phyloP scores from a whole-genome alignment of 805 yeast genomes.

The Komagataella kurtzmanii region DNA sequence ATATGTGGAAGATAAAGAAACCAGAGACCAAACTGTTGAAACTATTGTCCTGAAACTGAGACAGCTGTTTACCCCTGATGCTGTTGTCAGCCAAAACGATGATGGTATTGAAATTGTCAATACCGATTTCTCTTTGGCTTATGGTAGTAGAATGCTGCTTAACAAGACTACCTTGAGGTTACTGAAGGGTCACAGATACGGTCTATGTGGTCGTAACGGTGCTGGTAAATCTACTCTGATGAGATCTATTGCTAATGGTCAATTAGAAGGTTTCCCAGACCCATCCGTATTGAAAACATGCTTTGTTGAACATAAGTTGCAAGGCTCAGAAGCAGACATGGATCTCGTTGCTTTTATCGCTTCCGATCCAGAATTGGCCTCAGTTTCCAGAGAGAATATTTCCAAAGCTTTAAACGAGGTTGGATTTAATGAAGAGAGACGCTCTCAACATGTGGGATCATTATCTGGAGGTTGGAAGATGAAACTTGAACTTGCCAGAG shows the following conservation, averaged over 20 bases:
- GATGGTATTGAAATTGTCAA: constrained; percentile 90
- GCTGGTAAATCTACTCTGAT: constrained; percentile 96
- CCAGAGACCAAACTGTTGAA: constrained; percentile 25
- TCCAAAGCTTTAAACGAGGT: constrained; percentile 66
- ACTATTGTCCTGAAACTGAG: constrained; percentile 33
- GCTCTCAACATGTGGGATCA: constrained; percentile 85
- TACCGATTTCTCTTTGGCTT: constrained; percentile 90
- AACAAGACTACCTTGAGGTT: constrained; percentile 85
- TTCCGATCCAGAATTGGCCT: constrained; percentile 66
- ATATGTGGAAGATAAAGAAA: constrained; percentile 19
- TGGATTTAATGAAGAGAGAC: constrained; percentile 85
- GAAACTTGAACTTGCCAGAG: constrained; percentile 97
- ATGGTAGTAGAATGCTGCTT: constrained; percentile 93
- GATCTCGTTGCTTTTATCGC: constrained; percentile 82
- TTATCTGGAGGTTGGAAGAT: constrained; percentile 99
- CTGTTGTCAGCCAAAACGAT: constrained; percentile 44
- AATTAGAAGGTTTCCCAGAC: constrained; percentile 94
- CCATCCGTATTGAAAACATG: constrained; percentile 79
- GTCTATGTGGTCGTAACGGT: constrained; percentile 97
- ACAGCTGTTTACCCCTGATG: constrained; percentile 38
- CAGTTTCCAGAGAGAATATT: constrained; percentile 57
- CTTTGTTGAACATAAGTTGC: constrained; percentile 93
- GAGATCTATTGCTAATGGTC: constrained; percentile 95
- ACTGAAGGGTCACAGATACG: constrained; percentile 91
- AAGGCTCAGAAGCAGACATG: constrained; percentile 88